Evolutionary conservation across 352 stramenopile genomes (phyloP).

Genomic region (Porosira glacialis): DNA sequence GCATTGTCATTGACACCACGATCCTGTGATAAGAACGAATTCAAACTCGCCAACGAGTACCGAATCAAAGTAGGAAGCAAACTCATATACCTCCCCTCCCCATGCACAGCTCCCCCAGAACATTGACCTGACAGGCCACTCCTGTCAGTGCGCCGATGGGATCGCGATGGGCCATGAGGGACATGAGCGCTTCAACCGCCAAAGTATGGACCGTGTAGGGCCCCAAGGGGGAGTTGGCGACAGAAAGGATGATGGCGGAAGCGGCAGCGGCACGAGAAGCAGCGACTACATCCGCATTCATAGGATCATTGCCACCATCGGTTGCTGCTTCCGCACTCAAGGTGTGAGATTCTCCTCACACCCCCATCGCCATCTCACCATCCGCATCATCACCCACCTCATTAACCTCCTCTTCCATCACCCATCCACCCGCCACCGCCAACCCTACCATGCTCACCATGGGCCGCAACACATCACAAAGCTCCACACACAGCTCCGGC

Average conservation of each 20-base stretch:
- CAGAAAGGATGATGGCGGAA: slow-evolving; percentile 33
- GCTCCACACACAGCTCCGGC: slow-evolving; percentile 75
- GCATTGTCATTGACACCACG: neutral
- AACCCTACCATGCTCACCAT: slow-evolving; percentile 53
- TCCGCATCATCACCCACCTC: neutral
- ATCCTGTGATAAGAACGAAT: slow-evolving; percentile 53
- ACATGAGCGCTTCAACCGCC: slow-evolving; percentile 71
- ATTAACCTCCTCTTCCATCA: slow-evolving; percentile 1
- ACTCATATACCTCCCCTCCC: slow-evolving; percentile 79
- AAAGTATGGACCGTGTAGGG: slow-evolving; percentile 64
- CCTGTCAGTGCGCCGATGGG: slow-evolving; percentile 49
- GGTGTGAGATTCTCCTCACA: too few species aligned
- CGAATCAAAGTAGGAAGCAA: slow-evolving; percentile 78
- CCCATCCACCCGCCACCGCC: slow-evolving; percentile 18
- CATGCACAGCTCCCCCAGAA: slow-evolving; percentile 76
- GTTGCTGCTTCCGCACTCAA: too few species aligned
- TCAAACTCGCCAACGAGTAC: slow-evolving; percentile 71
- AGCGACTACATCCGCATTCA: neutral
- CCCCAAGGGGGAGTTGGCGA: slow-evolving; percentile 55
- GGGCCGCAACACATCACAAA: slow-evolving; percentile 75
- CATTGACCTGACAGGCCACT: slow-evolving; percentile 67
- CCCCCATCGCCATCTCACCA: neutral
- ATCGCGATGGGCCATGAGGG: slow-evolving; percentile 69
- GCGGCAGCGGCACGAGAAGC: neutral
- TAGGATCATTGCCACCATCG: too few species aligned